A percentile compares a stretch with the other conserved stretches of the same genome.
phyloP scores from a whole-genome alignment of 768 basidiomycete species.

The Hemileccinum rubropunctum region DNA sequence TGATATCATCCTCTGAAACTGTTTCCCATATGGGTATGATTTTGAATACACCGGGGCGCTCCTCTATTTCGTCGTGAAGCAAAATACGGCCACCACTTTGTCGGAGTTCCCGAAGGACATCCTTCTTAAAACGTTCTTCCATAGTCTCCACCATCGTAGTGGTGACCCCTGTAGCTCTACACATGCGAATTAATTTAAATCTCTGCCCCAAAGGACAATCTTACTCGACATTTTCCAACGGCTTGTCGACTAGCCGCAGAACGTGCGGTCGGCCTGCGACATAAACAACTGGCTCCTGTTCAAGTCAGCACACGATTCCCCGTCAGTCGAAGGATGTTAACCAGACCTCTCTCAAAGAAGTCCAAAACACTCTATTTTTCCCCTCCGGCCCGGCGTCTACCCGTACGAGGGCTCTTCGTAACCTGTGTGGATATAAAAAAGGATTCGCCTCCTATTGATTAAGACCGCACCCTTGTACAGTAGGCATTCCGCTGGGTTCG shows the following conservation, averaged over 20 bases:
- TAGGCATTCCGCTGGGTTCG: constrained; percentile 85
- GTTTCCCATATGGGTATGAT: constrained; percentile 96
- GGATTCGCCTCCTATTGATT: background rate
- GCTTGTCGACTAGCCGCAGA: constrained; percentile 79
- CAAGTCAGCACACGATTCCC: background rate
- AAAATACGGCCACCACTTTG: constrained; percentile 72
- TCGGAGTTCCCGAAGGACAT: constrained; percentile 81
- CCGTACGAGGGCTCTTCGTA: constrained; percentile 72
- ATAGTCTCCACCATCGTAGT: constrained; percentile 88
- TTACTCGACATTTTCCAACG: constrained; percentile 93
- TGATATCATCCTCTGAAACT: constrained; percentile 74
- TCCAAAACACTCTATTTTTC: constrained; percentile 80
- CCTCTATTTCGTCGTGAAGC: constrained; percentile 94
- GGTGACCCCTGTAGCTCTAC: constrained; percentile 89
- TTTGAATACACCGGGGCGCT: constrained; percentile 82
- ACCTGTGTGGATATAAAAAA: constrained; percentile 37
- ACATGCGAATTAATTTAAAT: background rate
- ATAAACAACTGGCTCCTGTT: constrained; percentile 89
- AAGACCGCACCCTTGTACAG: constrained; percentile 60
- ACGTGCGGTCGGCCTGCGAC: constrained; percentile 87
- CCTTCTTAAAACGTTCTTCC: constrained; percentile 84
- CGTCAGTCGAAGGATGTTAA: background rate
- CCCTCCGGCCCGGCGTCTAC: constrained; percentile 84
- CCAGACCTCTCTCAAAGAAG: constrained; percentile 84
- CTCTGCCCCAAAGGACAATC: constrained; percentile 15